Conservation (phyloP, 257 asterid genomes). For the Capsicum rhomboideum region DNA sequence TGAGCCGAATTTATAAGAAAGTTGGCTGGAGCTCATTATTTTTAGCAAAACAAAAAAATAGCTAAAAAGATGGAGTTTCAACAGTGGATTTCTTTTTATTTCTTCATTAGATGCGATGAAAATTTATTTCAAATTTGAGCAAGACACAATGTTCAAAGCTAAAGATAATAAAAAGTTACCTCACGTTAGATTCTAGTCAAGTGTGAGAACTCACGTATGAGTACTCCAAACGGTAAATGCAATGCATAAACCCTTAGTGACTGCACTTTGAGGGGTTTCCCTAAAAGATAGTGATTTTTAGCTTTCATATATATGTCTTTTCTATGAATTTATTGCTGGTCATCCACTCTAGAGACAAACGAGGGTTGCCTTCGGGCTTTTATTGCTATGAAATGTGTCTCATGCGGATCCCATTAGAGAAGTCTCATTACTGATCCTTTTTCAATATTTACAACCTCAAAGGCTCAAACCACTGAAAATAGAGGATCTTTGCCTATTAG, state of each 20-base stretch:
- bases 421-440: background rate
- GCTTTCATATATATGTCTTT: background rate
- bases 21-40: background rate
- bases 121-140: background rate
- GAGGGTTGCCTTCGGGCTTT: background rate
- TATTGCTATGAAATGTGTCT: background rate
- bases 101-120: background rate
- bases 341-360: background rate
- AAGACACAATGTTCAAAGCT: background rate
- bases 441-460: background rate
- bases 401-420: background rate
- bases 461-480: background rate
- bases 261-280: background rate
- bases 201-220: background rate
- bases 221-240: background rate
- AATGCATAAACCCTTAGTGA: background rate
- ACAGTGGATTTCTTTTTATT: background rate
- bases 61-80: background rate
- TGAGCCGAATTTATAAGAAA: background rate
- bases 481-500: background rate
- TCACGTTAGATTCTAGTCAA: background rate
- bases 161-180: background rate
- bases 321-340: background rate
- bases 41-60: background rate
- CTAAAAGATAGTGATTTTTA: background rate